These are phyloP conservation scores for Gloeophyllum trabeum DNA, from an alignment of 768 basidiomycete genomes.

Conservation along the genomic window DNA sequence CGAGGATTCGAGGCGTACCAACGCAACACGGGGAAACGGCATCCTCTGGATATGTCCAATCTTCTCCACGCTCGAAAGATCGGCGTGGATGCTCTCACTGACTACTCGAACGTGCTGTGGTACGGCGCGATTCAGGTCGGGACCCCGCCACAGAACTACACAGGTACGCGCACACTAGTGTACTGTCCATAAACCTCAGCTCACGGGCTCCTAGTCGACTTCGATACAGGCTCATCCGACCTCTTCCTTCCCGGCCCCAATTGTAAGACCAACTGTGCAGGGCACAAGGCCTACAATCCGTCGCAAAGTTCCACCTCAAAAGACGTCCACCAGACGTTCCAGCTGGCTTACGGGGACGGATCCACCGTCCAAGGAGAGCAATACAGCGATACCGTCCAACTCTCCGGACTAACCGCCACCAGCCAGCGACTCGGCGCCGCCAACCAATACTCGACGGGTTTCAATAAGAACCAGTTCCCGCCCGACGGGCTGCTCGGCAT, in stretches of 20 bases:
- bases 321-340: slow-evolving; percentile 11
- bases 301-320: slow-evolving; percentile 10
- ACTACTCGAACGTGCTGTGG: slow-evolving; percentile 5
- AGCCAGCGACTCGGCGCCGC: slow-evolving; percentile 26
- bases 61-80: neutral
- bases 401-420: slow-evolving; percentile 8
- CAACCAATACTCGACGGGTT: slow-evolving; percentile 23
- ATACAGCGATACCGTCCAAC: slow-evolving; percentile 19
- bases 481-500: slow-evolving; percentile 32
- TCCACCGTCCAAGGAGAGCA: slow-evolving; percentile 15
- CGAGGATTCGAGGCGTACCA: slow-evolving; percentile 4
- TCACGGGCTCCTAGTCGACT: slow-evolving; percentile 2
- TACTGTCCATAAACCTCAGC: neutral
- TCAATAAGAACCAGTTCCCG: slow-evolving; percentile 18
- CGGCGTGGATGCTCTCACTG: slow-evolving; percentile 2
- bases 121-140: slow-evolving; percentile 9
- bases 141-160: slow-evolving; percentile 7
- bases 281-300: slow-evolving; percentile 8
- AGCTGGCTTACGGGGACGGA: slow-evolving; percentile 22
- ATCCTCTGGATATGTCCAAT: slow-evolving; percentile 1
- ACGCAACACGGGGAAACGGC: slow-evolving; percentile 6
- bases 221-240: slow-evolving; percentile 7
- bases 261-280: slow-evolving; percentile 2
- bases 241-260: slow-evolving; percentile 3
- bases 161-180: slow-evolving; percentile 5